Percentiles rank a stretch among this genome's conserved stretches.
phyloP scores from a whole-genome alignment of 2,329 filamentous ascomycete genomes.

The Epichloe hybrida region DNA sequence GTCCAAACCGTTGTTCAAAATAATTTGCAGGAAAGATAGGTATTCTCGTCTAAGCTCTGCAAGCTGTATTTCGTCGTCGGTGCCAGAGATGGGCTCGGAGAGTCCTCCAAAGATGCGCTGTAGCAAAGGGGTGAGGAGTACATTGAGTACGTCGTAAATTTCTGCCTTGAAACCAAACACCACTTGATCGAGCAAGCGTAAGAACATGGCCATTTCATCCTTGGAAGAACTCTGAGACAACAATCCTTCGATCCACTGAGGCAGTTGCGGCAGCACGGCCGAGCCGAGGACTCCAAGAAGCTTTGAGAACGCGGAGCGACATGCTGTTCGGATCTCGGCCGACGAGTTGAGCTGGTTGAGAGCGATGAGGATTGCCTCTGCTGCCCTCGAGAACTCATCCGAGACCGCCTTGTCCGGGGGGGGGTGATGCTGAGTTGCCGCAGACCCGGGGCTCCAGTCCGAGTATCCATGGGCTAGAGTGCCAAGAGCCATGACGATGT shows the following conservation, averaged over 20 bases:
- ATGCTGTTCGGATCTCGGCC: constrained; percentile 73
- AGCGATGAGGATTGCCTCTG: constrained; percentile 81
- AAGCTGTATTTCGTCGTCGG: constrained; percentile 92
- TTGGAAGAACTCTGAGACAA: constrained; percentile 84
- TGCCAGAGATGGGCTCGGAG: constrained; percentile 71
- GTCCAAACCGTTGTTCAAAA: constrained; percentile 81
- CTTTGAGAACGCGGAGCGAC: constrained; percentile 80
- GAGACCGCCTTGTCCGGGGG: constrained; percentile 56
- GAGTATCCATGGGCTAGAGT: constrained; percentile 87
- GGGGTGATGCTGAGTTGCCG: constrained; percentile 23
- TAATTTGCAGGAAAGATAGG: constrained; percentile 81
- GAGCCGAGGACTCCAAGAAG: constrained; percentile 82
- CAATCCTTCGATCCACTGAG: constrained; percentile 92
- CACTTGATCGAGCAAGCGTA: constrained; percentile 82
- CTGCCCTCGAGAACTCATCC: constrained; percentile 71
- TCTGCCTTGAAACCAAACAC: constrained; percentile 93
- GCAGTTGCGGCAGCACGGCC: constrained; percentile 74
- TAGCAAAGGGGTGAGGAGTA: constrained; percentile 75
- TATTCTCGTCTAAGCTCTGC: constrained; percentile 86
- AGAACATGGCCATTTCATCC: constrained; percentile 94
- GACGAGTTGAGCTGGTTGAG: constrained; percentile 73
- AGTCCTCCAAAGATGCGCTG: constrained; percentile 81
- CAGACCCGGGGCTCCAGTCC: constrained; percentile 57
- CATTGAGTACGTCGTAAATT: constrained; percentile 78
- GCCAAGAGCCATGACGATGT: constrained; percentile 90